Conservation (phyloP, 2,329 filamentous ascomycete species). For the Zymoseptoria brevis region DNA sequence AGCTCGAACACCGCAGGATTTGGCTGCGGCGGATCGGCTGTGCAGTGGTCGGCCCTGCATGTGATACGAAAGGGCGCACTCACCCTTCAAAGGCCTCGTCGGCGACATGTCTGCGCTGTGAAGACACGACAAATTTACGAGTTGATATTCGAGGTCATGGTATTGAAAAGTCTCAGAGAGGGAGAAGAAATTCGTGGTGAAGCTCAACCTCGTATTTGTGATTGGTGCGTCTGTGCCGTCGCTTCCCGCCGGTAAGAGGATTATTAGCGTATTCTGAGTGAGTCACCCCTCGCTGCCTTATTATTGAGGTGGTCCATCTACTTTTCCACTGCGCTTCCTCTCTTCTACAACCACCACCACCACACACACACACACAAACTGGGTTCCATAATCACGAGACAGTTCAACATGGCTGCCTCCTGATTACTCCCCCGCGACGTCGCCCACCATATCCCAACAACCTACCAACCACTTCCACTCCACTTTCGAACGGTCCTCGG, state of each 20-base stretch:
- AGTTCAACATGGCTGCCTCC: conserved; percentile 28
- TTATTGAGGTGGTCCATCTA: too few species aligned
- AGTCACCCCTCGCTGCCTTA: too few species aligned
- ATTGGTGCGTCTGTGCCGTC: too few species aligned
- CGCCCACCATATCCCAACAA: conserved; percentile 26
- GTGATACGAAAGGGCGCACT: neutral
- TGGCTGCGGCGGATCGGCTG: neutral
- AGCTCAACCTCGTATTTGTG: too few species aligned
- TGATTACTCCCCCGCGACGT: conserved; percentile 18
- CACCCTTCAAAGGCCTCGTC: neutral
- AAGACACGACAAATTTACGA: too few species aligned
- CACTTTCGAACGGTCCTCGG: conserved; percentile 25
- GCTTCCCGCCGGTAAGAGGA: too few species aligned
- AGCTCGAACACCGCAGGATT: neutral
- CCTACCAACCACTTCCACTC: conserved; percentile 17
- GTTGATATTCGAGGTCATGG: too few species aligned
- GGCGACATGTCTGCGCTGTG: neutral
- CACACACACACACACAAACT: conserved; percentile 9
- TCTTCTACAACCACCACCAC: too few species aligned
- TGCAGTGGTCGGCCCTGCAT: neutral
- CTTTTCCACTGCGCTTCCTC: too few species aligned
- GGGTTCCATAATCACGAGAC: conserved; percentile 16
- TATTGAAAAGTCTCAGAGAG: too few species aligned
- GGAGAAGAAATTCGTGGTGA: too few species aligned
- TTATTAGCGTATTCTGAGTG: too few species aligned